These are phyloP conservation scores for Hymenoscyphus fructigenus DNA, from an alignment of 2,329 filamentous ascomycete genomes.

Conservation along the genomic window DNA sequence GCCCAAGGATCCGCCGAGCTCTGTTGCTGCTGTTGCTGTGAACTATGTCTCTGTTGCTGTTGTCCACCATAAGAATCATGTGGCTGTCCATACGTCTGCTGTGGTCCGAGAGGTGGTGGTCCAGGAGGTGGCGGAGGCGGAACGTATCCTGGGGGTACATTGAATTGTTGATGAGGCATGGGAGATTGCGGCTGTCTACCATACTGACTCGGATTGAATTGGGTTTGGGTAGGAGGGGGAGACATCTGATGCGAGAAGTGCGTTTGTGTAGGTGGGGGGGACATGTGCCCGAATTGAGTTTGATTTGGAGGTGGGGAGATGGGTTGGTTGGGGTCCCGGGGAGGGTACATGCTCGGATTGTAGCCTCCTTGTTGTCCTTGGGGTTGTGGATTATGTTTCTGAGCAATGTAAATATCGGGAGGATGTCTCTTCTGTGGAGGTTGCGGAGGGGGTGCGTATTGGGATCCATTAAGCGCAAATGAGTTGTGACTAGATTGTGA, in stretches of 20 bases:
- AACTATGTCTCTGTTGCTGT: slow-evolving; percentile 32
- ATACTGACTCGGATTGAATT: slow-evolving; percentile 23
- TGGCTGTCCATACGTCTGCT: slow-evolving; percentile 48
- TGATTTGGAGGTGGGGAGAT: slow-evolving; percentile 66
- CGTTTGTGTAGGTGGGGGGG: slow-evolving; percentile 37
- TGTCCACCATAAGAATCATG: slow-evolving; percentile 53
- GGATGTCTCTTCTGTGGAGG: slow-evolving; percentile 34
- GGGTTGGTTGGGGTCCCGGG: slow-evolving; percentile 37
- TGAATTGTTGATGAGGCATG: slow-evolving; percentile 40
- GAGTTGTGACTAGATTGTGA: slow-evolving; percentile 42
- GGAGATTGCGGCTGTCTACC: slow-evolving; percentile 9
- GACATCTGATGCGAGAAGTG: slow-evolving; percentile 40
- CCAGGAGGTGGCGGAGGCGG: slow-evolving; percentile 67
- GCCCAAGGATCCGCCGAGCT: slow-evolving; percentile 62
- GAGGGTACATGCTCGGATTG: slow-evolving; percentile 40
- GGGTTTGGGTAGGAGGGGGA: slow-evolving; percentile 56
- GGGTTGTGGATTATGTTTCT: slow-evolving; percentile 47
- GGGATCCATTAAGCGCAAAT: slow-evolving; percentile 41
- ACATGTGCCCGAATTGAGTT: slow-evolving; percentile 34
- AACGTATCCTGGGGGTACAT: slow-evolving; percentile 62
- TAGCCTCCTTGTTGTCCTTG: slow-evolving; percentile 52
- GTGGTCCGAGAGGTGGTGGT: slow-evolving; percentile 52
- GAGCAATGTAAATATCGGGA: slow-evolving; percentile 46
- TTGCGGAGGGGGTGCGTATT: slow-evolving; percentile 27
- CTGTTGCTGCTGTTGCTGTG: slow-evolving; percentile 16